Percentiles rank a stretch among this genome's conserved stretches.
Conservation (phyloP, 192 early-diverging fungal species). For the Rhizoclosmatium sp. region DNA sequence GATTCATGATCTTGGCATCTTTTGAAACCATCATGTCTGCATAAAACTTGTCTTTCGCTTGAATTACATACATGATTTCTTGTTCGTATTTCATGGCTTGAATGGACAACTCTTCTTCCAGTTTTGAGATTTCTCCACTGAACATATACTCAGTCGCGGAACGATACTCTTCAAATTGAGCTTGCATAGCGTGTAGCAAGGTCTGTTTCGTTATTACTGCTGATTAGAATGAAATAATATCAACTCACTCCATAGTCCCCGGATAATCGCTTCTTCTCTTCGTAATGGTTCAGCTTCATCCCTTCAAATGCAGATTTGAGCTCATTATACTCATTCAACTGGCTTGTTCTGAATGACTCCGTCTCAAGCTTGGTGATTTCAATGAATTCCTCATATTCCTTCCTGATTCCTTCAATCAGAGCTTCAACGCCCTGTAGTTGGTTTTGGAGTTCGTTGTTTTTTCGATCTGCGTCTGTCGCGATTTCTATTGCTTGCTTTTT, state of each 20-base stretch:
- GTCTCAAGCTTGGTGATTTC: slow-evolving; percentile 65
- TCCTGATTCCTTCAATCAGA: slow-evolving; percentile 62
- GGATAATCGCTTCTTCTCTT: slow-evolving; percentile 64
- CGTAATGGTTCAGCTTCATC: slow-evolving; percentile 56
- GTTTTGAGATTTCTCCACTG: slow-evolving; percentile 61
- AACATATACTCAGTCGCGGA: slow-evolving; percentile 64
- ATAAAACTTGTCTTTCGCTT: slow-evolving; percentile 74
- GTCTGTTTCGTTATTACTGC: slow-evolving; percentile 31
- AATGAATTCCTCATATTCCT: slow-evolving; percentile 71
- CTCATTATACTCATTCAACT: slow-evolving; percentile 58
- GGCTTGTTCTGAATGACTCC: slow-evolving; percentile 52
- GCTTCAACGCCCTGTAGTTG: slow-evolving; percentile 68
- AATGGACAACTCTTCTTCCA: slow-evolving; percentile 65
- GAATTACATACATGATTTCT: slow-evolving; percentile 70
- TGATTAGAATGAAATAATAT: slow-evolving; percentile 2
- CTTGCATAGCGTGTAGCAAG: slow-evolving; percentile 62
- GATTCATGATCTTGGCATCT: slow-evolving; percentile 71
- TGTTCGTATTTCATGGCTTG: slow-evolving; percentile 65
- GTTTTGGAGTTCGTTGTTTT: slow-evolving; percentile 67
- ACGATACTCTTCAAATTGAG: slow-evolving; percentile 69
- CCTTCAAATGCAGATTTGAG: slow-evolving; percentile 55
- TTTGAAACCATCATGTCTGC: slow-evolving; percentile 72
- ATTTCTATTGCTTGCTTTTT: slow-evolving; percentile 58
- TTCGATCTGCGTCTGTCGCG: slow-evolving; percentile 57
- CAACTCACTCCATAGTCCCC: slow-evolving; percentile 55